Evolutionary conservation across 2,329 filamentous ascomycete species (phyloP), one percentile per base, ranked within the genome.

Genomic region (Sporothrix schenckii): DNA sequence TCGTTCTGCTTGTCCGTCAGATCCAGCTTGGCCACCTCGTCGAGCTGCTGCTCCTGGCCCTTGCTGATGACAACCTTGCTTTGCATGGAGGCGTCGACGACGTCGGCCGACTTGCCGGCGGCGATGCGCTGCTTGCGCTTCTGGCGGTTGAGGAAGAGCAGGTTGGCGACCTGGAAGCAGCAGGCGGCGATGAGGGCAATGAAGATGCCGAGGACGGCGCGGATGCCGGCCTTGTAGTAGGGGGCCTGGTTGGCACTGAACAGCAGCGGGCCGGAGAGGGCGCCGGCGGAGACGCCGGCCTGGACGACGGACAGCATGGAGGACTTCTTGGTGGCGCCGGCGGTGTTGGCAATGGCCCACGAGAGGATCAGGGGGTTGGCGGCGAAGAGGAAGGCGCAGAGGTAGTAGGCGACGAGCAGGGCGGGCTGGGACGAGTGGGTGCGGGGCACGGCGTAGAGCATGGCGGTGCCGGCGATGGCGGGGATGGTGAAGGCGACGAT

Each of bases 291-390:
- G 2, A 84, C 83, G 0, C 86, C 88, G 0, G 86, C 88, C 74
- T 89, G 89, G 80, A 87, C 91, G 0, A 90, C 79, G 0, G 85
- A 86, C 83, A 90, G 88, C 52, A 88, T 83, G 65, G 86, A 82
- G 0, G 87, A 88, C 75, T 89, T 89, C 78, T 92, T 77, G 47
- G 76, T 77, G 58, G 74, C 68, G 0, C 84, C 90, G 0, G 83
- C 89, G 0, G 88, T 91, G 77, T 92, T 92, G 9, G 85, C 87
- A 6, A 91, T 84, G 70, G 91, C 88, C 89, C 89, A 92, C 0
- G 87, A 84, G 0, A 91, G 86, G 34, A 90, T 85, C 11, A 92
- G 80, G 0, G 89, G 89, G 74, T 89, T 90, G 1, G 85, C 87
- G 0, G 87, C 88, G 72, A 88, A 91, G 10, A 91, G 80, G 77